Evolutionary conservation across 805 yeast genomes (phyloP), one percentile per base, ranked within the genome.

Genomic region (Candida xiaguanensis): DNA sequence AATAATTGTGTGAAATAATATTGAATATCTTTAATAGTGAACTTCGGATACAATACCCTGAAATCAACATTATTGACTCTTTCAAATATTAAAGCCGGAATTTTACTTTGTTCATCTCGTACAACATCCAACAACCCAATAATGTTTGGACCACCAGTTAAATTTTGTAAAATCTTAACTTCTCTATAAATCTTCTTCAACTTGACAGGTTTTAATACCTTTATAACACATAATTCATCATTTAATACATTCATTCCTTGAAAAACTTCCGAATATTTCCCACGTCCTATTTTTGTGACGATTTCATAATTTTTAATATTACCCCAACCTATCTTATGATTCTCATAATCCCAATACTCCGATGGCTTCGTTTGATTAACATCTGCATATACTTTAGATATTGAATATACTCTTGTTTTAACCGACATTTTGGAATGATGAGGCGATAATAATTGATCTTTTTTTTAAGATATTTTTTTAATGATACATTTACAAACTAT

Each of bases 181-280:
- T 90, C 97, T 47, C 96, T 73, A 61, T 81, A 84, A 43, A 90
- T 88, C 63, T 90, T 90, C 73, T 90, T 90, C 68, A 85, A 76
- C 63, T 88, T 90, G 17, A 90, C 95, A 8, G 97, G 97, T 61
- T 90, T 90, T 52, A 90, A 70, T 50, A 88, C 95, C 59, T 90
- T 90, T 49, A 90, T 85, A 31, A 90, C 91, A 53, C 93, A 84
- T 24, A 61, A 60, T 31, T 72, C 74, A 39, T 77, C 80, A 46
- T 76, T 77, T 39, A 76, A 69, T 36, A 85, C 67, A 55, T 85
- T 82, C 31, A 82, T 73, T 20, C 96, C 96, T 57, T 81, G 84
- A 58, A 90, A 90, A 22, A 90, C 97, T 61, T 90, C 97, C n/a
- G 95, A 83, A 63, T 89, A 90, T 66, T 87, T 90, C 18, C 97